Evolutionary conservation across 139 green algal species (phyloP), one percentile per base, ranked within the genome.

Genomic region (Klebsormidium nitens): DNA sequence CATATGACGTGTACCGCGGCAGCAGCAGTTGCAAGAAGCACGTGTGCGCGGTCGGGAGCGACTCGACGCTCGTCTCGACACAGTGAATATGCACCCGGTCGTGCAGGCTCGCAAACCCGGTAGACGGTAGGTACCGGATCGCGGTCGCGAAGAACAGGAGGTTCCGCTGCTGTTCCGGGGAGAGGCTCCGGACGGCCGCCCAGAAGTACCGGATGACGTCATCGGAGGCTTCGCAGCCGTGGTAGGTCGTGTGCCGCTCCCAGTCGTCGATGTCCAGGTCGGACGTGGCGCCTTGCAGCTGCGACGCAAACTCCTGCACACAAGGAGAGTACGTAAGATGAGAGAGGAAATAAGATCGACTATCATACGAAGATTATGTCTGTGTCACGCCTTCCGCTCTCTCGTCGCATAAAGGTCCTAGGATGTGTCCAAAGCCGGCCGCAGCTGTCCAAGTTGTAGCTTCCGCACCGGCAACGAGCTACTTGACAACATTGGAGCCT

Each of bases 1-100:
- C 75, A 42, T 85, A 69, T 49, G 44, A 48, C 26, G 39, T 70
- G 71, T 95, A 95, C 23, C 81, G 79, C 2, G 89, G 89, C 72
- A 96, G 75, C 61, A 95, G 80, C 59, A 96, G 80, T 64, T 89
- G 79, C 71, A 95, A 93, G 86, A 96, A 96, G 83, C 91, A 96
- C n/a, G 90, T 95, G 81, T 96, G 90, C 0, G 89, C 87, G 0
- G 89, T 92, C n/a, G 91, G 91, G 4, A 82, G 71, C 6, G 48
- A 49, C 23, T 59, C 19, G 8, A 32, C 32, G 39, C 79, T 40
- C 31, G 40, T 57, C 36, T 65, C 26, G 19, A 17, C 68, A 4
- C 31, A 17, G 63, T 71, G 60, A 26, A 76, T 76, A 32, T 76
- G 68, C 14, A 76, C 72, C n/a, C n/a, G n/a, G n/a, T n/a, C n/a